A percentile compares a stretch with the other conserved stretches of the same genome.
These are phyloP conservation scores for Pseudopithomyces chartarum DNA, from an alignment of 2,329 filamentous ascomycete species.

Conservation along the genomic window DNA sequence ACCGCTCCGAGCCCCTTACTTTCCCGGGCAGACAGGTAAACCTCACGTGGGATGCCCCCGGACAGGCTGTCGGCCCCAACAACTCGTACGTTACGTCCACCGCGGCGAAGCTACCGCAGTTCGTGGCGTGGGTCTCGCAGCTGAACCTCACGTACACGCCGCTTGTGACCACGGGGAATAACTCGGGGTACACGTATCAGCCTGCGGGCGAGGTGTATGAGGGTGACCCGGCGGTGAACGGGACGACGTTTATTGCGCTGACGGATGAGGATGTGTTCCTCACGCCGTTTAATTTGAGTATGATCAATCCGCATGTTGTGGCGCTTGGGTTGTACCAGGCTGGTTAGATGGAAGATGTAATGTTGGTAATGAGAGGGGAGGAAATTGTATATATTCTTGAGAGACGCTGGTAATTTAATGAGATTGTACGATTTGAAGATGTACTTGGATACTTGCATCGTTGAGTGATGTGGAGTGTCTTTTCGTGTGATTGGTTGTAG, in stretches of 20 bases:
- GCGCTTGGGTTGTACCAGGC: conserved; percentile 79
- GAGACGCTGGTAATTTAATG: background rate
- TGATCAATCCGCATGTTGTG: conserved; percentile 76
- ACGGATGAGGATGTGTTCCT: conserved; percentile 71
- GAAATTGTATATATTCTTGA: background rate
- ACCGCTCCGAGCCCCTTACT: conserved; percentile 72
- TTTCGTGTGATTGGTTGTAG: no score
- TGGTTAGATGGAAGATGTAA: conserved; percentile 57
- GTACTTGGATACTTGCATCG: no score
- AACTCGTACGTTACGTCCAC: conserved; percentile 76
- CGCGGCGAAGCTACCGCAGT: conserved; percentile 63
- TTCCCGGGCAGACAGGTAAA: conserved; percentile 75
- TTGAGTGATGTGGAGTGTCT: background rate
- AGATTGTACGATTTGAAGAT: background rate
- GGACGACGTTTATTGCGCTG: conserved; percentile 78
- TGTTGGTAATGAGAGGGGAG: background rate
- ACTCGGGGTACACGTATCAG: conserved; percentile 71
- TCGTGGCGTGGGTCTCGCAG: conserved; percentile 77
- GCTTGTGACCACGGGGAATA: conserved; percentile 67
- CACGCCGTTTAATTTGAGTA: conserved; percentile 76
- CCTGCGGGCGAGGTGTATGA: conserved; percentile 71
- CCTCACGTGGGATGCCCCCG: conserved; percentile 74
- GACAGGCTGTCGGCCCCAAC: conserved; percentile 74
- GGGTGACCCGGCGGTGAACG: conserved; percentile 73
- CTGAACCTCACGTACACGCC: conserved; percentile 61